A percentile compares a stretch with the other conserved stretches of the same genome.
Conservation (phyloP, 345 rosid genomes). For the Populus tremula region DNA sequence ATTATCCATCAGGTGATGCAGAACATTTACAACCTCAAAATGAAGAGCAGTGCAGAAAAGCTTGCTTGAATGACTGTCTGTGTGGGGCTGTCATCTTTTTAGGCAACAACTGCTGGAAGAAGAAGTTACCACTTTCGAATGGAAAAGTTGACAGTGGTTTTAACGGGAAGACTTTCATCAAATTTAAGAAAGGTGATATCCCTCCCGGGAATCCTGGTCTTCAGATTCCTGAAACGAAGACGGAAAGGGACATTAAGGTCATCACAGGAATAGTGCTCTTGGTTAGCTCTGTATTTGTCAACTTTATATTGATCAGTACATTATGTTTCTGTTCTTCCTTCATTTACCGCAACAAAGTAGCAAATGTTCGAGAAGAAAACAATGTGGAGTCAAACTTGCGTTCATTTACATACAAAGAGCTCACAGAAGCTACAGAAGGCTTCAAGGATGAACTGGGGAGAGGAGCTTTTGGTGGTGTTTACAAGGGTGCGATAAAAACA, state of each 20-base stretch:
- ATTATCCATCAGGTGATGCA: neutral
- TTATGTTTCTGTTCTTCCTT: constrained; percentile 5
- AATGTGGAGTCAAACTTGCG: constrained; percentile 23
- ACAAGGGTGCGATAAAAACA: constrained; percentile 11
- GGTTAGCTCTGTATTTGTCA: constrained; percentile 31
- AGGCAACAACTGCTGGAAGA: constrained; percentile 31
- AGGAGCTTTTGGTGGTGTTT: constrained; percentile 34
- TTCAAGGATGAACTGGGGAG: constrained; percentile 42
- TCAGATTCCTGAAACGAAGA: neutral
- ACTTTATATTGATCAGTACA: constrained; percentile 18
- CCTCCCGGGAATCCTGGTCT: neutral
- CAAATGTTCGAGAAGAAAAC: too few relatives aligned
- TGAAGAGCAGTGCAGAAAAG: neutral
- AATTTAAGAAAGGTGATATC: constrained; percentile 16
- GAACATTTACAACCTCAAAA: too few relatives aligned
- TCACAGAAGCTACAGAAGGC: constrained; percentile 29
- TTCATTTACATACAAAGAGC: constrained; percentile 31
- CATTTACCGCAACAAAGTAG: constrained; percentile 2
- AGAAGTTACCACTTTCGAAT: constrained; percentile 39
- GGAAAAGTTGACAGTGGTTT: constrained; percentile 13
- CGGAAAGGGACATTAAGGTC: constrained; percentile 11
- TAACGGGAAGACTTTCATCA: constrained; percentile 25
- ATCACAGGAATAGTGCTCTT: constrained; percentile 25
- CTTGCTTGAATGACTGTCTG: constrained; percentile 1
- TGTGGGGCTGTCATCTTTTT: constrained; percentile 16